Base-by-base conservation (phyloP, 345 rosid genomes). In the Eutrema japonicum region DNA sequence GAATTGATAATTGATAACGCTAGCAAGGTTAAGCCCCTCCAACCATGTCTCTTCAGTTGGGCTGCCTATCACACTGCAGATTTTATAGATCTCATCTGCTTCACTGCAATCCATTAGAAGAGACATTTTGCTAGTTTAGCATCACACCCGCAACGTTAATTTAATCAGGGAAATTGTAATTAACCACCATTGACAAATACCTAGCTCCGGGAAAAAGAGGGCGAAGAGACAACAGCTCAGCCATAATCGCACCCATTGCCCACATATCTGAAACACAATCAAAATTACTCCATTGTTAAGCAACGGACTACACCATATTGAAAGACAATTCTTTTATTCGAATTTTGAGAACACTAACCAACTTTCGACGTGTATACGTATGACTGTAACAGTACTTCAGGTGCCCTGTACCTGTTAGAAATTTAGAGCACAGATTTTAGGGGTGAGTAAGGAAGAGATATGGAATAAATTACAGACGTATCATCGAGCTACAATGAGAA, bases 211-310 rank as follows among this genome's bases (percentile, higher is more conserved):
- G 98, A 63, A 91, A 91, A 62, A 94, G 95, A 46, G 98, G 98
- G 55, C 85, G 87, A 10, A 94, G 87, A 61, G 83, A 77, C 69
- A 91, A 77, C 76, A 94, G 57, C 73, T 94, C 98, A 22, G 98
- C 96, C 89, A 94, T 86, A 33, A 94, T 95, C 41, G 99, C 97
- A 54, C 99, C 99, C 96, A 95, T 89, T 4, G 96, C 96, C 97
- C 97, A 95, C 93, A 95, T 88, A 80, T 95, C 99, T 94, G 83
- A 50, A 76, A 50, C 73, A 60, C 13, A 55, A 49, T 10, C 4
- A 37, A 56, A 45, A 40, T 46, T 18, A 66, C 40, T 5, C 38
- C 46, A 66, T 35, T 18, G 32, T 63, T 64, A 48, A 65, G 45
- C 26, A 42, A 22, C 3, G 36, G 36, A 41, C 33, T 22, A 42